Conservation (phyloP, 1,139 yeast genomes). For the Hyphopichia pseudoburtonii region DNA sequence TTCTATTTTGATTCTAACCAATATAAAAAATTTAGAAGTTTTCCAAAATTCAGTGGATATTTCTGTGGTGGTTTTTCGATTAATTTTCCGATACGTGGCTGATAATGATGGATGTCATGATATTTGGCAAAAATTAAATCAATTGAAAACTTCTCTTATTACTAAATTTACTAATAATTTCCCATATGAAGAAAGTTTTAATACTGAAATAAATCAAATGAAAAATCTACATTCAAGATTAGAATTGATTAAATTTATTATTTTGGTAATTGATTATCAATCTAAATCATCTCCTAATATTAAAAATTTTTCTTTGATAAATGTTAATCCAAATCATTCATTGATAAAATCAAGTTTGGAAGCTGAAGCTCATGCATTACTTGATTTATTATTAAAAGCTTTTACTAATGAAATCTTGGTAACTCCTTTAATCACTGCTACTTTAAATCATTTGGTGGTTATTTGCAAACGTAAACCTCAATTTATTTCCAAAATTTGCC, state of each 20-base stretch:
- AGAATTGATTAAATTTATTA: slow-evolving; percentile 70
- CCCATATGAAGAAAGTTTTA: slow-evolving; percentile 48
- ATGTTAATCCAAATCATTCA: slow-evolving; percentile 66
- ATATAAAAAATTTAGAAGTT: slow-evolving; percentile 27
- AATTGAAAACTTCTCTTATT: slow-evolving; percentile 40
- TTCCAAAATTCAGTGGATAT: slow-evolving; percentile 36
- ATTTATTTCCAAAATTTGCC: slow-evolving; percentile 43
- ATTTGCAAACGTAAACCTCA: slow-evolving; percentile 60
- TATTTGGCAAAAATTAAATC: slow-evolving; percentile 43
- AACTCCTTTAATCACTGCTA: slow-evolving; percentile 55
- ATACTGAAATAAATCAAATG: slow-evolving; percentile 47
- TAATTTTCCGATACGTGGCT: slow-evolving; percentile 43
- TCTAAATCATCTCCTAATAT: slow-evolving; percentile 40
- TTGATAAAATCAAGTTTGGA: slow-evolving; percentile 62
- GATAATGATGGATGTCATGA: slow-evolving; percentile 45
- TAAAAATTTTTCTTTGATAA: slow-evolving; percentile 54
- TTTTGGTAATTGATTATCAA: slow-evolving; percentile 70
- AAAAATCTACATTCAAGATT: slow-evolving; percentile 59
- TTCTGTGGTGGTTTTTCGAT: slow-evolving; percentile 34
- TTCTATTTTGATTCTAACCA: slow-evolving; percentile 28
- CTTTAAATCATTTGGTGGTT: slow-evolving; percentile 51
- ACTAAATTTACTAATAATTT: slow-evolving; percentile 36
- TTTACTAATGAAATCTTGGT: slow-evolving; percentile 57
- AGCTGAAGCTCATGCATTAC: slow-evolving; percentile 67
- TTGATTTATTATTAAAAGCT: slow-evolving; percentile 62